Base-by-base conservation (phyloP, 208 protist genomes). In the Zelonia costaricensis region DNA sequence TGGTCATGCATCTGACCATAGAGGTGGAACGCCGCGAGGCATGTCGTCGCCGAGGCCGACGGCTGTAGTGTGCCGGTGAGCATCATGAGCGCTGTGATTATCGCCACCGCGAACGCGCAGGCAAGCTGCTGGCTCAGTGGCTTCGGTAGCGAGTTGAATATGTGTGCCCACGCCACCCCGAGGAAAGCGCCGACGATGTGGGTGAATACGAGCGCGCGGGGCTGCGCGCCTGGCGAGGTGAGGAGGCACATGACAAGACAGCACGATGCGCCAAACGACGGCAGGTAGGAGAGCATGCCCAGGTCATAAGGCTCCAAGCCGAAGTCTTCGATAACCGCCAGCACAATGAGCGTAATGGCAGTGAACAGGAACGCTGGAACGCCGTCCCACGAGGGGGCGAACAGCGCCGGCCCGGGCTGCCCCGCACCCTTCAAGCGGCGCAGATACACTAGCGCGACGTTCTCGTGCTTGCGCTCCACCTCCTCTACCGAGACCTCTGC, bases 241-340 rank as follows among this genome's bases (percentile, higher is more conserved):
- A 70, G 61, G 36, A 88, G 70, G 53, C 61, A 86, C 47, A 82
- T 76, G 12, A 80, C 74, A 49, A 88, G 40, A 8, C 73, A 65
- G 57, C 78, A 92, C 5, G 85, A 88, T 3, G 79, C 74, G 16
- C 81, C 81, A 43, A 92, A 86, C 16, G 81, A 86, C 0, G 85
- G 81, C 13, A 88, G 57, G 52, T 74, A 86, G 13, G 74, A 76
- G 15, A 73, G 43, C 20, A 88, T 51, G 1, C 76, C 78, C 22
- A 78, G 35, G 30, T 83, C 39, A 55, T 82, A 74, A 13, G 71
- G 72, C 53, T 75, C 51, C 16, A 88, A 62, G 9, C 74, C 81
- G 54, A 77, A 88, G 18, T 46, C 56, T 40, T 88, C 69, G 16
- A 88, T 74, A 13, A 75, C 71, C 0, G 63, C 73, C 7, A 91